Evolutionary conservation across 352 stramenopile species (phyloP).

Genomic region (Pythium oligandrum): DNA sequence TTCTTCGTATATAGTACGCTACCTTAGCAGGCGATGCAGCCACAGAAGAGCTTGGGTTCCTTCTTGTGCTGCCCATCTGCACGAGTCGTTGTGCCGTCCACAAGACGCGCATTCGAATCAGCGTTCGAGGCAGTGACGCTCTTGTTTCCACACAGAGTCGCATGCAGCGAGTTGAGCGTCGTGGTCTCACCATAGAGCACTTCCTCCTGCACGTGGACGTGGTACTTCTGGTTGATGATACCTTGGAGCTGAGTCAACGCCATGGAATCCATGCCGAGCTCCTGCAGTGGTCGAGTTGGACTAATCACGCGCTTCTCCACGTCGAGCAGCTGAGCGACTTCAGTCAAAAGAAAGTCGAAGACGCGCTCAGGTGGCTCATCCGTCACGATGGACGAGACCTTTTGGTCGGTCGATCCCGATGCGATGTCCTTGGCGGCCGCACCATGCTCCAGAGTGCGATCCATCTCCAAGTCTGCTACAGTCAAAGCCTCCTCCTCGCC

Average conservation of each 20-base stretch:
- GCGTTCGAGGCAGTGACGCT: conserved; percentile 11
- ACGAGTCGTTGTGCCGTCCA: conserved; percentile 8
- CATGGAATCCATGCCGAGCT: conserved; percentile 92
- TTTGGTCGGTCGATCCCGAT: conserved; percentile 11
- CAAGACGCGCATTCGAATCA: conserved; percentile 21
- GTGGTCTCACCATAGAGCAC: conserved; percentile 90
- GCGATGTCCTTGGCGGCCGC: conserved; percentile 18
- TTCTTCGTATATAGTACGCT: neutral
- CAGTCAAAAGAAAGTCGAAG: conserved; percentile 43
- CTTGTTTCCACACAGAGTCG: conserved; percentile 39
- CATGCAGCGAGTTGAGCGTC: conserved; percentile 81
- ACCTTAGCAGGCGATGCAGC: conserved; percentile 66
- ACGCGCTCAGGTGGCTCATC: conserved; percentile 48
- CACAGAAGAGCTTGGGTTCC: conserved; percentile 55
- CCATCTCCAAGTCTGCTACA: conserved; percentile 22
- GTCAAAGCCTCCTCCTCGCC: conserved; percentile 27
- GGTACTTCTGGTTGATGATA: conserved; percentile 87
- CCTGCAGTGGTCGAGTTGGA: conserved; percentile 50
- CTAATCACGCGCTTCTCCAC: conserved; percentile 46
- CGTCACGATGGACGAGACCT: conserved; percentile 46
- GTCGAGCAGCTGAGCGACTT: conserved; percentile 58
- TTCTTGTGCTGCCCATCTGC: conserved; percentile 18
- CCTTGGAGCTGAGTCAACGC: conserved; percentile 94
- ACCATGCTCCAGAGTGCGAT: conserved; percentile 11
- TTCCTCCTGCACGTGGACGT: conserved; percentile 89